phyloP scores from a whole-genome alignment of 306 rosid genomes.

The Canavalia gladiata region DNA sequence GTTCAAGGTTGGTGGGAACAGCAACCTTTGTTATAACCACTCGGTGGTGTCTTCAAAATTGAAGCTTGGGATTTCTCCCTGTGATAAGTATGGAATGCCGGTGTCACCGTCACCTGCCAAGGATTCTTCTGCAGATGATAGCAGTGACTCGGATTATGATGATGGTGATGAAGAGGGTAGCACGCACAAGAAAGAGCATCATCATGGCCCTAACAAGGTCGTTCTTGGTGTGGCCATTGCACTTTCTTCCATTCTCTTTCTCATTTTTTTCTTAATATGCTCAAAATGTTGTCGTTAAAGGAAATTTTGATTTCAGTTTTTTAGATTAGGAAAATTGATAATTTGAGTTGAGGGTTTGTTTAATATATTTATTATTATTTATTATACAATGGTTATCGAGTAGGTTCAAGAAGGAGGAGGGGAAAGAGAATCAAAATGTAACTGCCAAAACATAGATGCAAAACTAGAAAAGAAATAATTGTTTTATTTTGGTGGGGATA shows the following conservation, averaged over 20 bases:
- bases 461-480: conserved; percentile 30
- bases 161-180: conserved; percentile 56
- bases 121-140: conserved; percentile 65
- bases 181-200: conserved; percentile 61
- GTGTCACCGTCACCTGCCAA: conserved; percentile 70
- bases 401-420: conserved; percentile 26
- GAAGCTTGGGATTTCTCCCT: conserved; percentile 91
- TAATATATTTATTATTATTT: conserved; percentile 48
- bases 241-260: conserved; percentile 92
- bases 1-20: conserved; percentile 75
- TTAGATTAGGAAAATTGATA: conserved; percentile 66
- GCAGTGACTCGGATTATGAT: conserved; percentile 61
- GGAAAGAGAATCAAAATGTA: conserved; percentile 10
- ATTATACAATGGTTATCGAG: conserved; percentile 49
- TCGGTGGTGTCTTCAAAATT: conserved; percentile 75
- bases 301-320: conserved; percentile 32
- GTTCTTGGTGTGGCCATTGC: conserved; percentile 96
- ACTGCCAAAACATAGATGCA: conserved; percentile 31
- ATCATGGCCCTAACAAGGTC: conserved; percentile 88
- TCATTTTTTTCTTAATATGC: conserved; percentile 76
- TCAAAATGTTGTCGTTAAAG: conserved; percentile 83
- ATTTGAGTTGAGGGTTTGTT: conserved; percentile 46
- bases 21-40: conserved; percentile 79
- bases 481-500: conserved; percentile 38
- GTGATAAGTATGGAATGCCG: conserved; percentile 90